Percentiles rank a stretch among this genome's conserved stretches.
Conservation (phyloP, 1,284 basidiomycete species). For the Leccinum angustisporum region DNA sequence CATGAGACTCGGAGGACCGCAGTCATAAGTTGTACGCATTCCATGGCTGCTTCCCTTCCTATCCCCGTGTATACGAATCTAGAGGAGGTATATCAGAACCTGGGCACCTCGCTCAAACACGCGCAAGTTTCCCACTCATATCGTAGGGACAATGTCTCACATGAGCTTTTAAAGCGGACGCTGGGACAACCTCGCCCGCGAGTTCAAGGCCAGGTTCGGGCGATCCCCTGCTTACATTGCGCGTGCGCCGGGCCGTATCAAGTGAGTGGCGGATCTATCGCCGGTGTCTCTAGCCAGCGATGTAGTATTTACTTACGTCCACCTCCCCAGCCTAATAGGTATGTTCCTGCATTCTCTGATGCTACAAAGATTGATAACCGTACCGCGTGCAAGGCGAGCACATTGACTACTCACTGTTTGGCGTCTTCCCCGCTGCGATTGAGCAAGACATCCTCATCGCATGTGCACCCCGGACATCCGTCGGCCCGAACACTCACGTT, state of each 20-base stretch:
- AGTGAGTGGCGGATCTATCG: conserved; percentile 45
- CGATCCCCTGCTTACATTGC: conserved; percentile 68
- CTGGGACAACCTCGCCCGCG: conserved; percentile 63
- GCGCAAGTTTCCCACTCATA: conserved; percentile 37
- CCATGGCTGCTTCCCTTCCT: not conserved
- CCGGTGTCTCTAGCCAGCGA: not conserved
- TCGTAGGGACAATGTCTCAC: not conserved
- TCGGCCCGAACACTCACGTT: conserved; percentile 22
- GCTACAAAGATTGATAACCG: not conserved
- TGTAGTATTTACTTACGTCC: not conserved
- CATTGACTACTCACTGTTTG: conserved; percentile 82
- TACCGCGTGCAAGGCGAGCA: conserved; percentile 65
- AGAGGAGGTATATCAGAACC: conserved; percentile 56
- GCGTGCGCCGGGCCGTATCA: conserved; percentile 83
- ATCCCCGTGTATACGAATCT: conserved; percentile 68
- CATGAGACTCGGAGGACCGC: not conserved
- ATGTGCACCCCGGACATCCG: conserved; percentile 52
- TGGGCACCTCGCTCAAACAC: conserved; percentile 58
- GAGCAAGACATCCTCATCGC: conserved; percentile 87
- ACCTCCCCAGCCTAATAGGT: conserved; percentile 34
- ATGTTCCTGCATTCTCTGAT: not conserved
- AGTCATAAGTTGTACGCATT: not conserved
- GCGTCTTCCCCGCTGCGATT: conserved; percentile 81
- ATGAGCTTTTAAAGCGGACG: conserved; percentile 40
- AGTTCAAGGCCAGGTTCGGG: conserved; percentile 69